These are phyloP conservation scores for Neonectria punicea DNA, from an alignment of 2,329 filamentous ascomycete genomes.

Conservation along the genomic window DNA sequence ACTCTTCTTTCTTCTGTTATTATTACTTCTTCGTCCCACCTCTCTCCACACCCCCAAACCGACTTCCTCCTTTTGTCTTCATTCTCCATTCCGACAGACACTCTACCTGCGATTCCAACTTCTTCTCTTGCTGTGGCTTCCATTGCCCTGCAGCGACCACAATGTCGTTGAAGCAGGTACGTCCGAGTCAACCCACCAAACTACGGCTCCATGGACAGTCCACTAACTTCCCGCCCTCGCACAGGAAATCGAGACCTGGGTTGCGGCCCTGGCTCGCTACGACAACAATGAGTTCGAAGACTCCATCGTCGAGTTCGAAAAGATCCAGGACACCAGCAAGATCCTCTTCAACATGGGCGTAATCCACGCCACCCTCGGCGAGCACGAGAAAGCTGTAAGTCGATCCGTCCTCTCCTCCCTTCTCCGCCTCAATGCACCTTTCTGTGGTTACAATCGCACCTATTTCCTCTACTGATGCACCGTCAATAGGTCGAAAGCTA, in stretches of 20 bases:
- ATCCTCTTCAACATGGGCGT: conserved; percentile 99
- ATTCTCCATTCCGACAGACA: conserved; percentile 12
- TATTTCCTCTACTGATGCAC: conserved; percentile 31
- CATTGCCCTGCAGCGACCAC: conserved; percentile 43
- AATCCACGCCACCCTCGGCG: conserved; percentile 94
- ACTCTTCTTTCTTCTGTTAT: not conserved
- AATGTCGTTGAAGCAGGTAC: conserved; percentile 72
- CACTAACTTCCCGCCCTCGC: conserved; percentile 31
- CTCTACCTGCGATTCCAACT: conserved; percentile 10
- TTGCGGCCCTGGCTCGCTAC: conserved; percentile 88
- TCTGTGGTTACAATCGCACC: not conserved
- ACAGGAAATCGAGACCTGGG: conserved; percentile 99
- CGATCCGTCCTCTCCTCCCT: not conserved
- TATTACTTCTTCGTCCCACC: conserved; percentile 19
- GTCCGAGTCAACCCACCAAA: conserved; percentile 29
- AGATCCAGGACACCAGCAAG: conserved; percentile 94
- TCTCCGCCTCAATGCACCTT: not conserved
- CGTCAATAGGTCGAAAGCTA: conserved; percentile 85
- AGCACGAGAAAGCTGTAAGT: conserved; percentile 94
- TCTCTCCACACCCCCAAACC: conserved; percentile 32
- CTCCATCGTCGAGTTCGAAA: conserved; percentile 83
- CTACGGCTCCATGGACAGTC: conserved; percentile 13
- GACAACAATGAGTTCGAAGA: conserved; percentile 98
- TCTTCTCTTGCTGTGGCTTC: conserved; percentile 30
- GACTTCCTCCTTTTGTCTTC: conserved; percentile 22